Base-by-base conservation (phyloP, 2,329 filamentous ascomycete genomes). In the Sphaerulina populicola region DNA sequence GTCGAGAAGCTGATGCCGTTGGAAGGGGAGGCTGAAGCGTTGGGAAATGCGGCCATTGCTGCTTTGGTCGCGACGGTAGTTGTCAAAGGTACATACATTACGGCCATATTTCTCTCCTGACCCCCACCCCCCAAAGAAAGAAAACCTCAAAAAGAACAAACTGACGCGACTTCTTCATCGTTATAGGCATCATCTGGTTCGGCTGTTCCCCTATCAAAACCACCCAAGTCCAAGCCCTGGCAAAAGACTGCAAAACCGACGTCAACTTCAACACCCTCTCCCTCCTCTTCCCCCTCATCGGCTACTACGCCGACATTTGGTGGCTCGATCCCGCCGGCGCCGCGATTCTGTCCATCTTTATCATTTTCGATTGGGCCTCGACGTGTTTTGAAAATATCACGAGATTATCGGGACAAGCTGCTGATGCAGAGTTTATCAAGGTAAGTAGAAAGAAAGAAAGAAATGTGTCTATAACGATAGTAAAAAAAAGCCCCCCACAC, bases 301-400 rank as follows among this genome's bases (percentile, higher is more conserved):
- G 82, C 6, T 72, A 77, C 58, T 71, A 77, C 44, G 71, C 76
- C 3, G 64, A 77, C 21, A 61, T 83, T 11, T 86, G 82, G 82
- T 85, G 82, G 82, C 72, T 86, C 11, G 82, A 86, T 62, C 76
- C 76, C 6, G 70, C 77, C 0, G 82, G 82, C 49, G 82, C 82
- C 3, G 75, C 77, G 0, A 60, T 84, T 0, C 71, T 86, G 0
- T 83, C 81, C 0, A 66, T 84, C 4, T 84, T 77, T 69, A 83
- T 86, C 64, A 84, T 85, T 58, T 80, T 78, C 66, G 82, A 85
- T 67, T 85, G 82, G 82, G 77, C 40, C 3, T 47, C 47, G 4
- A 85, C 81, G 0, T 79, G 75, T 54, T 72, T 81, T 43, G 73
- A 78, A 49, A 81, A 82, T 57, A 74, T 83, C 42, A 75, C 74